These are phyloP conservation scores for Suillus fuscotomentosus DNA, from an alignment of 768 basidiomycete species.

Conservation along the genomic window DNA sequence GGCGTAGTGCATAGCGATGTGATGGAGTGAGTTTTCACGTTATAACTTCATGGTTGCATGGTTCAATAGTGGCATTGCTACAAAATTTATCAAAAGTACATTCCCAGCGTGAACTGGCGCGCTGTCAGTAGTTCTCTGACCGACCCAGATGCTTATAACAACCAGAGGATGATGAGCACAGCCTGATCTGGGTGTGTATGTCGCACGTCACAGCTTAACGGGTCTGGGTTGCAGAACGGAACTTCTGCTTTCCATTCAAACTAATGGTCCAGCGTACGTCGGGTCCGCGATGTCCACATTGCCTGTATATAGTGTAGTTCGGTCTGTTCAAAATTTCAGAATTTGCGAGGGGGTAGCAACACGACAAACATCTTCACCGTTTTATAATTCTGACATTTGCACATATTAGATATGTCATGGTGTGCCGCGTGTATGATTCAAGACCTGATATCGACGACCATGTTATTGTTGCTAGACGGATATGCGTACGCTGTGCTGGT, in stretches of 20 bases:
- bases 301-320: neutral
- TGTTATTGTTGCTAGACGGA: conserved; percentile 2
- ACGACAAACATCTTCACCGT: neutral
- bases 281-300: neutral
- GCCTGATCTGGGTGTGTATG: too few relatives aligned
- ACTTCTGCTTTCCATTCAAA: neutral
- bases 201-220: too few relatives aligned
- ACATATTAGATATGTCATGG: neutral
- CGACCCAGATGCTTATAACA: too few relatives aligned
- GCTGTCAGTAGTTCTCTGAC: too few relatives aligned
- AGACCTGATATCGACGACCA: neutral
- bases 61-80: too few relatives aligned
- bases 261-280: neutral
- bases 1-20: too few relatives aligned
- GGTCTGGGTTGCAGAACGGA: neutral
- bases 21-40: too few relatives aligned
- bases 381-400: neutral
- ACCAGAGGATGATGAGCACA: too few relatives aligned
- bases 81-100: too few relatives aligned
- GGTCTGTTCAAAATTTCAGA: neutral
- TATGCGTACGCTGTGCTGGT: conserved; percentile 28
- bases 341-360: neutral
- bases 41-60: too few relatives aligned
- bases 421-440: neutral
- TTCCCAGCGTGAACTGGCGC: too few relatives aligned